Conservation (phyloP, 352 stramenopile species). For the Aphanomyces cochlioides region DNA sequence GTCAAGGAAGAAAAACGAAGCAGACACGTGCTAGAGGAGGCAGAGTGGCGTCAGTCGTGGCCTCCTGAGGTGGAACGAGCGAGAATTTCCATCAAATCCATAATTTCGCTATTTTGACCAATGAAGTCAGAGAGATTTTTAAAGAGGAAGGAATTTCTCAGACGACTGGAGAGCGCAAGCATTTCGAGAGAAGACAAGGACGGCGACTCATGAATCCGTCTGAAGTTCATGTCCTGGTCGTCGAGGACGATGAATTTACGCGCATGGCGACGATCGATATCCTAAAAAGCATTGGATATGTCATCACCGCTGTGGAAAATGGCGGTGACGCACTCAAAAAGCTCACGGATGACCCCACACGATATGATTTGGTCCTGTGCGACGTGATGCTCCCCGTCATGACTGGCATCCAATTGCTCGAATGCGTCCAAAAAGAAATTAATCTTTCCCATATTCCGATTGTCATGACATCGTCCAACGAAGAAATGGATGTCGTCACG, state of each 20-base stretch:
- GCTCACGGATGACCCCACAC: constrained; percentile 61
- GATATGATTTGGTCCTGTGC: constrained; percentile 85
- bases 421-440: constrained; percentile 67
- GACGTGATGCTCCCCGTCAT: constrained; percentile 88
- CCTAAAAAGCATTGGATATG: constrained; percentile 82
- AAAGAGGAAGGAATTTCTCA: no score
- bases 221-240: constrained; percentile 84
- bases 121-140: no score
- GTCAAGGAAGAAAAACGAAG: no score
- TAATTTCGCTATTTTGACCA: no score
- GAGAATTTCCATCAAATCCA: no score
- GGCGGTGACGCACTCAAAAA: constrained; percentile 69
- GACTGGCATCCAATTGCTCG: constrained; percentile 83
- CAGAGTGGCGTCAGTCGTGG: no score
- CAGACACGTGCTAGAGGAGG: no score
- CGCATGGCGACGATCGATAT: constrained; percentile 86
- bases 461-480: constrained; percentile 88
- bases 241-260: constrained; percentile 88
- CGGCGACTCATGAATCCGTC: constrained; percentile 62
- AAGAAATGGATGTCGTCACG: constrained; percentile 88
- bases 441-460: constrained; percentile 80
- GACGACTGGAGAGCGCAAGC: no score
- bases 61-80: no score
- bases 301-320: constrained; percentile 80
- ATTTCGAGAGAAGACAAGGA: no score